A percentile compares a stretch with the other conserved stretches of the same genome.
Evolutionary conservation across 352 stramenopile genomes (phyloP).

Genomic region (Pythium sp.): DNA sequence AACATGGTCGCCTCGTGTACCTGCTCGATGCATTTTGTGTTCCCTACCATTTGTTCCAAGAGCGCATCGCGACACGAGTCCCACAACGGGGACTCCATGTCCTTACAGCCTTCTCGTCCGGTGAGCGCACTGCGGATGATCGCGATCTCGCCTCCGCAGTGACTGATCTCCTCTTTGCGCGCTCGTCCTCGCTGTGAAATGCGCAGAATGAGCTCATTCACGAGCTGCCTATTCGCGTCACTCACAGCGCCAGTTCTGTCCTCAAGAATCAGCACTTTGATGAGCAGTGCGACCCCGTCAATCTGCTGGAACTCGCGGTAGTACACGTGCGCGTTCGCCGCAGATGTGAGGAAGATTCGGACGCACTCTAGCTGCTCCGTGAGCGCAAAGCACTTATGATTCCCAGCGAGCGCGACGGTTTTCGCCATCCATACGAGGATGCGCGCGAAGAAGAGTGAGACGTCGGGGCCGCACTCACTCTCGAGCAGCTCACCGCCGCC

Average conservation of each 20-base stretch:
- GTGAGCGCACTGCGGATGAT: conserved; percentile 39
- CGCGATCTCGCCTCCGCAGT: conserved; percentile 36
- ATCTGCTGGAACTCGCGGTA: conserved; percentile 54
- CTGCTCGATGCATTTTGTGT: conserved; percentile 25
- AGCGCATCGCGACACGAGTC: conserved; percentile 37
- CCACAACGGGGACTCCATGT: conserved; percentile 24
- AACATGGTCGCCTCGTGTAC: conserved; percentile 34
- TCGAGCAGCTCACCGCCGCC: conserved; percentile 34
- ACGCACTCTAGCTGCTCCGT: conserved; percentile 49
- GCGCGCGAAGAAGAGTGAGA: conserved; percentile 57
- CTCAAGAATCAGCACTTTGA: conserved; percentile 32
- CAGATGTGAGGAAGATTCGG: conserved; percentile 43
- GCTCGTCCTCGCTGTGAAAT: conserved; percentile 39
- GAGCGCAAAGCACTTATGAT: conserved; percentile 24
- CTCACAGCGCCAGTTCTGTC: conserved; percentile 8
- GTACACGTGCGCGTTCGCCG: conserved; percentile 31
- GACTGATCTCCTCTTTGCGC: conserved; percentile 50
- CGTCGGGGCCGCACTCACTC: conserved; percentile 36
- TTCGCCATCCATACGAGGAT: conserved; percentile 73
- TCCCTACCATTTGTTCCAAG: conserved; percentile 60
- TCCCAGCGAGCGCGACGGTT: conserved; percentile 15
- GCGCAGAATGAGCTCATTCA: conserved; percentile 37
- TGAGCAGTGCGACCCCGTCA: conserved; percentile 43
- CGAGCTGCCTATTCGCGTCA: conserved; percentile 24
- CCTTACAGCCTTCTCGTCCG: conserved; percentile 7